Base-by-base conservation (phyloP, 2,329 filamentous ascomycete species). In the Penicillium sp. region DNA sequence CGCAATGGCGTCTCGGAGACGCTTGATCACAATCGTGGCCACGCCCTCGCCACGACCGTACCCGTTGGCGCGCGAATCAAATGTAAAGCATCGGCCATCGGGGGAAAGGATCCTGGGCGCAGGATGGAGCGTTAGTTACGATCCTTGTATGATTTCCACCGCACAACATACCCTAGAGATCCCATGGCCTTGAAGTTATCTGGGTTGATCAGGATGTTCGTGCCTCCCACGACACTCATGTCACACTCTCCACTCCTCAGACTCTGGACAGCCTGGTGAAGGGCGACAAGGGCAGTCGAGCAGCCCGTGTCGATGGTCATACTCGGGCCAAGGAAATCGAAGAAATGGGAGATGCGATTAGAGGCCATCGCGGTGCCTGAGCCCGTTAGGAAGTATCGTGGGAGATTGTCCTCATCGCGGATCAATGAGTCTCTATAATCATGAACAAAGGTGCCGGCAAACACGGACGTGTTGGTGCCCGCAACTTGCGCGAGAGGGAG, bases 1-100 rank as follows among this genome's bases (percentile, higher is more conserved):
- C 11, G 66, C 61, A 5, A 81, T 50, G 1, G 79, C 79, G 52
- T 75, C 68, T 6, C 69, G 62, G 0, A 80, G 58, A 0, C 67
- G 70, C 61, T 81, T 79, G 11, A 80, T 50, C 9, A 58, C 56
- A 22, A 58, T 37, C n/a, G 41, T 40, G 1, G 43, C 51, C 19
- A 50, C 27, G 6, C 56, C 56, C 40, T 58, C 56, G 11, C 56
- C 56, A 13, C 56, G 51, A 11, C 35, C 43, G 27, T 55, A 39
- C 11, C 56, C 56, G 44, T 50, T 55, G 11, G 50, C 5, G 76
- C 69, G 4, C 86, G 65, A 22, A 83, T 63, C 54, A 41, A 58
- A 63, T 11, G 50, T 35, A n/a, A 54, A 55, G 35, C 55, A 62
- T 13, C 54, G 47, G 4, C 44, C 49, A 6, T 53, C 58, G 13